These are phyloP conservation scores for Bruguiera hainesii DNA, from an alignment of 441 rosid genomes.

Conservation along the genomic window DNA sequence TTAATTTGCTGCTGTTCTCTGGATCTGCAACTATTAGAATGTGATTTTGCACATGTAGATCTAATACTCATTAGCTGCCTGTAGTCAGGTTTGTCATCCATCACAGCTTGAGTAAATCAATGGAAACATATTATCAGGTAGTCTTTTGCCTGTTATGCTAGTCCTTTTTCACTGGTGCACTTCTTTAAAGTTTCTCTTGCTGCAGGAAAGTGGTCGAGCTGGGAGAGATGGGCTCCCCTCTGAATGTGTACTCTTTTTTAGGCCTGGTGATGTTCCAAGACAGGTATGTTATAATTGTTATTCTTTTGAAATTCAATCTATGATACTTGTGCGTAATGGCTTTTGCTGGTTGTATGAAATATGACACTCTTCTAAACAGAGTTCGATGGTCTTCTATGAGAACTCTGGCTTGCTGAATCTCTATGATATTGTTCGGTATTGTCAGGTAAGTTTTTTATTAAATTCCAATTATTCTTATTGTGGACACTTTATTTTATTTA, in stretches of 20 bases:
- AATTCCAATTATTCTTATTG: no score
- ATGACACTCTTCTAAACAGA: conserved; percentile 46
- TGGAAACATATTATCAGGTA: conserved; percentile 99
- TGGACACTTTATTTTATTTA: no score
- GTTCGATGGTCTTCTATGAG: conserved; percentile 98
- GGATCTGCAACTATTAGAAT: neutral
- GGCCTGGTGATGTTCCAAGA: conserved; percentile 91
- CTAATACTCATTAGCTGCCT: conserved; percentile 28
- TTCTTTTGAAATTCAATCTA: neutral
- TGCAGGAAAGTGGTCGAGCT: conserved; percentile 97
- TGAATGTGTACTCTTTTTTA: conserved; percentile 81
- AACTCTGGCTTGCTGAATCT: conserved; percentile 93
- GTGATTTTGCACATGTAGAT: neutral
- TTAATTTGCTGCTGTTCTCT: neutral
- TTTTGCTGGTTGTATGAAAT: conserved; percentile 9
- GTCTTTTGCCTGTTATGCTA: conserved; percentile 19
- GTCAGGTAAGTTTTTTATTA: conserved; percentile 55
- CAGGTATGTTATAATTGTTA: conserved; percentile 51
- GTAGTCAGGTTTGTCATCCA: conserved; percentile 99
- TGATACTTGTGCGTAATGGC: conserved; percentile 5
- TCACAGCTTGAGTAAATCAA: conserved; percentile 98
- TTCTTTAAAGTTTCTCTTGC: conserved; percentile 29
- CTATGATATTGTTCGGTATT: conserved; percentile 83
- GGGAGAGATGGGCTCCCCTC: conserved; percentile 98
- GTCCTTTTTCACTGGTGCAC: conserved; percentile 17